These are phyloP conservation scores for Cytospora leucostoma DNA, from an alignment of 2,329 filamentous ascomycete genomes.

Conservation along the genomic window DNA sequence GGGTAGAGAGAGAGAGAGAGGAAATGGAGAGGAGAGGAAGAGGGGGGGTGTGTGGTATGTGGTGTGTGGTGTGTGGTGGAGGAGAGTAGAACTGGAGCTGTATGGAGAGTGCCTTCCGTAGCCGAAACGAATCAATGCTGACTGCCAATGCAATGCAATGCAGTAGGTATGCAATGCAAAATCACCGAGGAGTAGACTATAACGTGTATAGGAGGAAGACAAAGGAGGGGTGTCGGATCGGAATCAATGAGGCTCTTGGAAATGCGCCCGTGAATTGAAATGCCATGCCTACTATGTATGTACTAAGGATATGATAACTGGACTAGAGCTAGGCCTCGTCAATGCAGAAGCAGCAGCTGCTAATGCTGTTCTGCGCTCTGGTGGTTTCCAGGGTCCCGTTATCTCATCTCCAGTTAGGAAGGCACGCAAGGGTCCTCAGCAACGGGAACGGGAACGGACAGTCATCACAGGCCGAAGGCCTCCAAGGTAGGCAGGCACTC, in stretches of 20 bases:
- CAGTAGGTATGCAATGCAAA: too few relatives aligned
- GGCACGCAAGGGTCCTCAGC: not conserved
- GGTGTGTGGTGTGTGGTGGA: too few relatives aligned
- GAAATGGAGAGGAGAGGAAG: not conserved
- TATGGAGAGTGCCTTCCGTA: not conserved
- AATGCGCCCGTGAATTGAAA: too few relatives aligned
- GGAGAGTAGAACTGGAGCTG: not conserved
- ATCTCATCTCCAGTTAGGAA: too few relatives aligned
- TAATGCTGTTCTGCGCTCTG: too few relatives aligned
- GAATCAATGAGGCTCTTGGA: not conserved
- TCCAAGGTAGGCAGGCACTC: not conserved
- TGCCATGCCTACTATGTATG: too few relatives aligned
- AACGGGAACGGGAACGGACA: not conserved
- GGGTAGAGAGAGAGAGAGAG: not conserved
- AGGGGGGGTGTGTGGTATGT: too few relatives aligned
- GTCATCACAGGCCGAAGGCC: not conserved
- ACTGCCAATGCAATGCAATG: not conserved
- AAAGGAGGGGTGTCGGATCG: not conserved
- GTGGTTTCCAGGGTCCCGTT: too few relatives aligned
- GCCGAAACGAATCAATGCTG: conserved; percentile 2
- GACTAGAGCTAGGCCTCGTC: too few relatives aligned
- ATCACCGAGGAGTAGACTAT: not conserved
- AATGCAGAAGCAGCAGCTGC: too few relatives aligned
- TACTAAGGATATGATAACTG: too few relatives aligned
- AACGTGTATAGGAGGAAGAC: not conserved